Conservation (phyloP, 2,329 filamentous ascomycete genomes). For the Exophiala viscosa region DNA sequence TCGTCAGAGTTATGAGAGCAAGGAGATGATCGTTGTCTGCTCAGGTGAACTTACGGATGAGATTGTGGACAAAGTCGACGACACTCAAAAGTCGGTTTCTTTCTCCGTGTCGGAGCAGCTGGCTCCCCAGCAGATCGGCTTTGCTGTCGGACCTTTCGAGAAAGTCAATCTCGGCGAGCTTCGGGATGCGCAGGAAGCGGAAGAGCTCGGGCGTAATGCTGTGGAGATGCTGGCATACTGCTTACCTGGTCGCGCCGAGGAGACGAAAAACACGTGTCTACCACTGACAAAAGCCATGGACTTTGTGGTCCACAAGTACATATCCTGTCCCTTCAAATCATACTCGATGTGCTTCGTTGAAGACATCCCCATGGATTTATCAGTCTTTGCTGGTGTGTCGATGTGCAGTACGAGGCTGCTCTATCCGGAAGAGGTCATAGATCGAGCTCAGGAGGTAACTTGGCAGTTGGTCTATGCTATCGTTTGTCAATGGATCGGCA, state of each 20-base stretch:
- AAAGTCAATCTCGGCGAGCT: constrained; percentile 86
- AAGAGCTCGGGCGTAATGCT: constrained; percentile 81
- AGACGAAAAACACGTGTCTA: constrained; percentile 81
- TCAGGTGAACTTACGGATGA: constrained; percentile 88
- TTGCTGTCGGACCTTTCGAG: constrained; percentile 92
- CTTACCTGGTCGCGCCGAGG: constrained; percentile 73
- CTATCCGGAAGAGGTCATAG: constrained; percentile 79
- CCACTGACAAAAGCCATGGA: constrained; percentile 84
- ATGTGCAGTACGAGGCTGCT: constrained; percentile 83
- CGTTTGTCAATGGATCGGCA: constrained; percentile 89
- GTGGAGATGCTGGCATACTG: constrained; percentile 90
- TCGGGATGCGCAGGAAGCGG: constrained; percentile 84
- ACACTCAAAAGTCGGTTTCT: constrained; percentile 79
- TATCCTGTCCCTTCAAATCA: constrained; percentile 83
- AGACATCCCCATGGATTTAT: constrained; percentile 71
- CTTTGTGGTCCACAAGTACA: constrained; percentile 81
- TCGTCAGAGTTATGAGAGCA: constrained; percentile 21
- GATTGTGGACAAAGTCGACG: constrained; percentile 68
- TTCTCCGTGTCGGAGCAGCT: constrained; percentile 74
- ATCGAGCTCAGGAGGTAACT: constrained; percentile 77
- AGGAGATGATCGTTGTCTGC: constrained; percentile 83
- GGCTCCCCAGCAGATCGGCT: constrained; percentile 84
- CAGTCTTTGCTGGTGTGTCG: constrained; percentile 75
- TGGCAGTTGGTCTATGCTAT: constrained; percentile 77
- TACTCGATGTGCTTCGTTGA: constrained; percentile 96